A percentile compares a stretch with the other conserved stretches of the same genome.
phyloP scores from a whole-genome alignment of 768 basidiomycete species.

The Galerina sulciceps region DNA sequence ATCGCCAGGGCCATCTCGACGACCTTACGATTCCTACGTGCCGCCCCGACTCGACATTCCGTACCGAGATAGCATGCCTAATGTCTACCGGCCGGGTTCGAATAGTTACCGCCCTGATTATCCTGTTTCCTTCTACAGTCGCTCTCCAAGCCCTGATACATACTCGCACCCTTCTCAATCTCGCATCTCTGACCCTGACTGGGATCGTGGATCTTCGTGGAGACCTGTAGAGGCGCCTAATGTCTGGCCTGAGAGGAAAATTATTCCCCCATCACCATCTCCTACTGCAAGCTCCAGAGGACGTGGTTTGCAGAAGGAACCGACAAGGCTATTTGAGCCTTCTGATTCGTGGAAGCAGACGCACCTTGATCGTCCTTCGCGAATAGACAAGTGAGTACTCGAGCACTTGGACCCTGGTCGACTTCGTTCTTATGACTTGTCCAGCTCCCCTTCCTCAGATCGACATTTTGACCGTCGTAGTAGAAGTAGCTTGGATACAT shows the following conservation, averaged over 20 bases:
- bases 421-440: conserved; percentile 1
- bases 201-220: conserved; percentile 52
- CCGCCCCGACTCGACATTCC: conserved; percentile 39
- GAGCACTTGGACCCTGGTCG: conserved; percentile 9
- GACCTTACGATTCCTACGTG: conserved; percentile 57
- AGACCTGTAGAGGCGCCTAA: conserved; percentile 28
- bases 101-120: conserved; percentile 41
- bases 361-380: conserved; percentile 47
- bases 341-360: conserved; percentile 72
- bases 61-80: conserved; percentile 44
- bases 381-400: conserved; percentile 45
- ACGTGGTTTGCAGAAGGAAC: conserved; percentile 34
- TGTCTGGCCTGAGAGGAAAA: conserved; percentile 47
- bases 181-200: conserved; percentile 41
- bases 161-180: conserved; percentile 41
- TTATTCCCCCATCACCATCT: conserved; percentile 41
- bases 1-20: conserved; percentile 51
- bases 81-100: conserved; percentile 41
- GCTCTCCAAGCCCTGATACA: conserved; percentile 58
- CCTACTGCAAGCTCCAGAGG: conserved; percentile 34
- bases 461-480: conserved; percentile 39
- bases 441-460: conserved; percentile 30
- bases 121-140: conserved; percentile 38
- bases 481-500: conserved; percentile 34
- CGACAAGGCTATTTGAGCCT: conserved; percentile 69